Evolutionary conservation across 2,329 filamentous ascomycete genomes (phyloP).

Genomic region (Aspergillus caelatus): DNA sequence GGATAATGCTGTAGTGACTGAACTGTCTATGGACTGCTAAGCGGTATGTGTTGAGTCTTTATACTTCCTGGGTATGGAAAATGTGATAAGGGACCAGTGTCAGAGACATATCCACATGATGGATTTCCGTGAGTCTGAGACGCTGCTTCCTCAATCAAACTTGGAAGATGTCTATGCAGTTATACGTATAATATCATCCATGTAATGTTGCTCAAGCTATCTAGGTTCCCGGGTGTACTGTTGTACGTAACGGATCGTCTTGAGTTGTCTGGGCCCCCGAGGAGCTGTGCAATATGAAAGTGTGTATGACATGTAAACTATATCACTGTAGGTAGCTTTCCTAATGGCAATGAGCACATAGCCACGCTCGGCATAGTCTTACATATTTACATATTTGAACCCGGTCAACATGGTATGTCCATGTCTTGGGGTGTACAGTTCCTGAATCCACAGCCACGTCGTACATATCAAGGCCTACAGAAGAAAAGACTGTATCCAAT

Average conservation of each 20-base stretch:
- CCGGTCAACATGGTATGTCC: background rate
- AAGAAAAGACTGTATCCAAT: background rate
- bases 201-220: background rate
- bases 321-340: background rate
- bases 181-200: background rate
- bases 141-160: background rate
- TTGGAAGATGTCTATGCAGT: background rate
- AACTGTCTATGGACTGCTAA: background rate
- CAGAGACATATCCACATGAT: too few species aligned
- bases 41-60: background rate
- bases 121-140: background rate
- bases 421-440: background rate
- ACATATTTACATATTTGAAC: background rate
- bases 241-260: background rate
- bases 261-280: background rate
- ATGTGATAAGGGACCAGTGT: background rate
- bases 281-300: background rate
- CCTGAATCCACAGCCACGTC: background rate
- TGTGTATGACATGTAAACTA: background rate
- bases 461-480: background rate
- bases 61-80: background rate
- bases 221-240: background rate
- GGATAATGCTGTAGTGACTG: background rate
- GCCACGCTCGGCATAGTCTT: background rate
- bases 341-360: background rate